Percentiles rank a stretch among this genome's conserved stretches.
Conservation (phyloP, 1,284 basidiomycete genomes). For the Fistulinella cinereoalba region DNA sequence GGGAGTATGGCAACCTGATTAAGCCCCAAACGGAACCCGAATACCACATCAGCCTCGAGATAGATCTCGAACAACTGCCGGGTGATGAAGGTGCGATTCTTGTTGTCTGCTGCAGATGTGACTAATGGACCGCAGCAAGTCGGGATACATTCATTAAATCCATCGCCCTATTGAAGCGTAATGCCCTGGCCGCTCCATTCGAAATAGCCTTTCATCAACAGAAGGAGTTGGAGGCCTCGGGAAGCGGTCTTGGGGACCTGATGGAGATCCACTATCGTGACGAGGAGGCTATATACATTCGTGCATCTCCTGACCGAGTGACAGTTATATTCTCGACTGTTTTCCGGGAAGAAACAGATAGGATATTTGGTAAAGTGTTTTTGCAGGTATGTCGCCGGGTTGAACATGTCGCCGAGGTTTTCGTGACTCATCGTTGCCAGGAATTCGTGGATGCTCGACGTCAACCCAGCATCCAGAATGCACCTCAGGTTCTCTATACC, state of each 20-base stretch:
- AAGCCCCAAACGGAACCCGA: constrained; percentile 70
- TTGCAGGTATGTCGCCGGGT: constrained; percentile 66
- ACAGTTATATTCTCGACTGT: constrained; percentile 98
- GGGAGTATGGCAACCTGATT: constrained; percentile 82
- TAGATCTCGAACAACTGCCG: constrained; percentile 87
- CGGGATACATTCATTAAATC: constrained; percentile 80
- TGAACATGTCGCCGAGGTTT: not conserved
- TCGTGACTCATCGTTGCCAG: constrained; percentile 40
- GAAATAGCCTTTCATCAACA: constrained; percentile 89
- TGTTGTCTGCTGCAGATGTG: not conserved
- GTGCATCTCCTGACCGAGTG: constrained; percentile 91
- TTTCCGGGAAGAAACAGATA: constrained; percentile 97
- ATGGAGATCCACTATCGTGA: constrained; percentile 95
- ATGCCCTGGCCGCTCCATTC: constrained; percentile 94
- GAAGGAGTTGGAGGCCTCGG: constrained; percentile 74
- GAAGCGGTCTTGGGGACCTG: constrained; percentile 71
- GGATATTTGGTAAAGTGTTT: constrained; percentile 96
- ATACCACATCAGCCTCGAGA: constrained; percentile 84
- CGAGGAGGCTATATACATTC: constrained; percentile 96
- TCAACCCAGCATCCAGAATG: constrained; percentile 91
- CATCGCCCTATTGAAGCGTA: constrained; percentile 87
- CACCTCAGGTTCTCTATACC: constrained; percentile 97
- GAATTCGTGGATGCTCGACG: constrained; percentile 98
- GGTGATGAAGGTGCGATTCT: constrained; percentile 66
- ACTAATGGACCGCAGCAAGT: constrained; percentile 53